Conservation (phyloP, 2,329 filamentous ascomycete species). For the Penicillium sp. region DNA sequence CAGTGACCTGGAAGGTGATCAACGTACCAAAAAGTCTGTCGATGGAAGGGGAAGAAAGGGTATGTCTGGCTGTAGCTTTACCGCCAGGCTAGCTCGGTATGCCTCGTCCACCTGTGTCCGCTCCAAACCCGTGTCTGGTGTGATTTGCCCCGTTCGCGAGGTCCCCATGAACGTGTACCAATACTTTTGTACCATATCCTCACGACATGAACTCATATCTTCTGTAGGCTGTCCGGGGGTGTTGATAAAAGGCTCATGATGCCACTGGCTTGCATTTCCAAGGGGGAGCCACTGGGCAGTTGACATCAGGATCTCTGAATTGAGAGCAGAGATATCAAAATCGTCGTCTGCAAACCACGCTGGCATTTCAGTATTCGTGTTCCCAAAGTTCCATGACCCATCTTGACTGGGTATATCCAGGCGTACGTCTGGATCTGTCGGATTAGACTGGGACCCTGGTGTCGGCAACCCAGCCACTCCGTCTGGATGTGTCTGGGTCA, state of each 20-base stretch:
- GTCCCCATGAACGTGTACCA: slow-evolving; percentile 23
- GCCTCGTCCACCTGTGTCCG: slow-evolving; percentile 16
- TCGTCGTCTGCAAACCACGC: slow-evolving; percentile 23
- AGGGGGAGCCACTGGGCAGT: neutral
- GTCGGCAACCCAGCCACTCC: neutral
- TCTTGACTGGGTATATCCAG: neutral
- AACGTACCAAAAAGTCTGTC: slow-evolving; percentile 16
- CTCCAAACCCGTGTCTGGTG: slow-evolving; percentile 16
- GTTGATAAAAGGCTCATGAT: neutral
- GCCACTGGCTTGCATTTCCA: neutral
- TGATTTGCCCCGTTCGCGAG: slow-evolving; percentile 21
- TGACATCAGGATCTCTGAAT: slow-evolving; percentile 6
- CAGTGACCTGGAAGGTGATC: too few species aligned
- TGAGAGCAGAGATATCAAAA: slow-evolving; percentile 24
- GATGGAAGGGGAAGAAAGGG: slow-evolving; percentile 12
- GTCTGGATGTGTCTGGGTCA: neutral
- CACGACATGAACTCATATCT: neutral
- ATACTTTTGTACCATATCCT: slow-evolving; percentile 13
- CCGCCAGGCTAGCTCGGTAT: slow-evolving; percentile 12
- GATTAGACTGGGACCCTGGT: neutral
- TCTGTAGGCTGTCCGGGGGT: neutral
- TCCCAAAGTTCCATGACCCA: neutral
- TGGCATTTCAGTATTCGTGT: slow-evolving; percentile 5
- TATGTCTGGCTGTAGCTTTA: slow-evolving; percentile 14
- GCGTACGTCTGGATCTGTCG: neutral